Evolutionary conservation across 2,329 filamentous ascomycete genomes (phyloP).

Genomic region (Ceratocystiopsis sp.): DNA sequence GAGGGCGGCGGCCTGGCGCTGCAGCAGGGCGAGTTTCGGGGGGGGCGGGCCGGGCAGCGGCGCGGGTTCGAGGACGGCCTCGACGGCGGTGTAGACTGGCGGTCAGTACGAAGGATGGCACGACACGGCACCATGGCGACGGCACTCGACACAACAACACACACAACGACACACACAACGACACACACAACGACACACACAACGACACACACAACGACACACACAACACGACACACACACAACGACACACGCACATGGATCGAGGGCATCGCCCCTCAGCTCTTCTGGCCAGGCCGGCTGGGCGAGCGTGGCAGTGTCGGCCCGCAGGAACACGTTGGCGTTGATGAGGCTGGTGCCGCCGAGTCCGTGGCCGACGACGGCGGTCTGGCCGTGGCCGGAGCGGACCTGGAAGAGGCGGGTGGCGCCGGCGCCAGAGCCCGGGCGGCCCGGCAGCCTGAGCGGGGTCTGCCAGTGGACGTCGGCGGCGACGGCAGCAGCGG

Average conservation of each 20-base stretch:
- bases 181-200: too few species aligned
- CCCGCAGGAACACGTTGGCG: conserved; percentile 47
- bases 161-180: too few species aligned
- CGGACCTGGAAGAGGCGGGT: too few species aligned
- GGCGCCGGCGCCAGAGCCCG: too few species aligned
- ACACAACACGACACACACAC: background rate
- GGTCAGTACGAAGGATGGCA: background rate
- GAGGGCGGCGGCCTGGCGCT: conserved; percentile 36
- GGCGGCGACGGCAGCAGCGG: too few species aligned
- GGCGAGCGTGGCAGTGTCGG: conserved; percentile 34
- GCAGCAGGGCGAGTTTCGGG: conserved; percentile 38
- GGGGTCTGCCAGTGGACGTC: too few species aligned
- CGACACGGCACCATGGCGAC: too few species aligned
- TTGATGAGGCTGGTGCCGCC: conserved; percentile 51
- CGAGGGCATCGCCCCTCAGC: conserved; percentile 28
- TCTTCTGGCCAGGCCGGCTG: conserved; percentile 42
- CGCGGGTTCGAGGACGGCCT: conserved; percentile 38
- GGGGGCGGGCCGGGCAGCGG: conserved; percentile 38
- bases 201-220: background rate
- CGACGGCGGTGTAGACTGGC: conserved; percentile 39
- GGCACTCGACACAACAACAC: too few species aligned
- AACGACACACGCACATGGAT: conserved; percentile 26
- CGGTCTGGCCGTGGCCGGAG: conserved; percentile 47
- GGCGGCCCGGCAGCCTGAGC: too few species aligned
- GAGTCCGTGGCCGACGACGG: conserved; percentile 40